Percentiles rank a stretch among this genome's conserved stretches.
Evolutionary conservation across 805 yeast genomes (phyloP).

Genomic region (Starmera dryadoides): DNA sequence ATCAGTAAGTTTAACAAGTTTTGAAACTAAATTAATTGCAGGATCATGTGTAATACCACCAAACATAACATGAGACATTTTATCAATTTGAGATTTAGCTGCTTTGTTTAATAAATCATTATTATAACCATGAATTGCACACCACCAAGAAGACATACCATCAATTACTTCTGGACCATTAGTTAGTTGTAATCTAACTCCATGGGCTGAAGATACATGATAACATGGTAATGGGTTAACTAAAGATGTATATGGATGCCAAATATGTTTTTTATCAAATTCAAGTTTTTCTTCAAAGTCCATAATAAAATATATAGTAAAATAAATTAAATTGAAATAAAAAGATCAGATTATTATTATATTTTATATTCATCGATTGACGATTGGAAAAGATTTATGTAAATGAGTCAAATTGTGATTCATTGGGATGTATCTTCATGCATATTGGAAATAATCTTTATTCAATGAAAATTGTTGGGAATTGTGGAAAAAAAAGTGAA

Average conservation of each 20-base stretch:
- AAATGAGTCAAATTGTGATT: no score
- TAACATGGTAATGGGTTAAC: conserved; percentile 16
- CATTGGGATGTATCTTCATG: no score
- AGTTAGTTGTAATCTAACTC: conserved; percentile 14
- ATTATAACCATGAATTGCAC: conserved; percentile 24
- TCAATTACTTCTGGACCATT: conserved; percentile 15
- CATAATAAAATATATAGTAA: neutral
- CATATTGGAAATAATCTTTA: no score
- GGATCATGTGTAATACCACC: conserved; percentile 24
- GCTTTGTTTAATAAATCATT: conserved; percentile 22
- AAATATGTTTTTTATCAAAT: conserved; percentile 20
- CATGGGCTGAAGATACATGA: conserved; percentile 18
- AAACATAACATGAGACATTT: conserved; percentile 23
- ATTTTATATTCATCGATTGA: neutral
- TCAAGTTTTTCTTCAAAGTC: conserved; percentile 4
- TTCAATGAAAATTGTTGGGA: no score
- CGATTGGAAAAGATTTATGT: neutral
- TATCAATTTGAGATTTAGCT: conserved; percentile 22
- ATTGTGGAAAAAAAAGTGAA: no score
- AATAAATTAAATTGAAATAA: no score
- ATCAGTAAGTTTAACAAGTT: conserved; percentile 24
- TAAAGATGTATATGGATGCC: conserved; percentile 27
- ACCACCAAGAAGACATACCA: conserved; percentile 28
- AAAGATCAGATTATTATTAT: neutral
- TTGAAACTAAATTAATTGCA: conserved; percentile 21